Base-by-base conservation (phyloP, 805 yeast species). In the Wickerhamiella spandovensis region DNA sequence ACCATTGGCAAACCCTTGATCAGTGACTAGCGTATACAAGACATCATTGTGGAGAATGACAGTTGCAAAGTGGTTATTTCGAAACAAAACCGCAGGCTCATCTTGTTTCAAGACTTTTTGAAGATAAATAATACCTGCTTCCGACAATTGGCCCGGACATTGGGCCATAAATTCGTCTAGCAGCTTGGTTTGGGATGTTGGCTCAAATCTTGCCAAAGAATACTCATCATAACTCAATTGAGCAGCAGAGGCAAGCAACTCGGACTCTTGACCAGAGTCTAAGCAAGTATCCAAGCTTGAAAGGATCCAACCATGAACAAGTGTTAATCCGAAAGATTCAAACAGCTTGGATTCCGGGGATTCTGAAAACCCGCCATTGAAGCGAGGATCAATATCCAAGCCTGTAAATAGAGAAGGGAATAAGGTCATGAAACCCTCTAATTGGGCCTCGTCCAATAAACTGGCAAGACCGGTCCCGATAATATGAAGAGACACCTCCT, bases 1-100 rank as follows among this genome's bases (percentile, higher is more conserved):
- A 41, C 72, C 69, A 21, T 61, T 53, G 43, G 56, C 60, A 58
- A 78, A 82, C 2, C 92, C 87, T 15, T 72, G 68, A 61, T 92
- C 96, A 1, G 92, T 84, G 2, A 84, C 81, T 24, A 90, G 69
- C 5, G 77, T 65, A 60, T 76, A 87, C 30, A 90, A 68, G 49
- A 72, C 72, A 25, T 70, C 71, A 6, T 63, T 52, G 43, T 54
- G 59, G 2, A 62, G 63, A 57, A 71, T 75, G 10, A 89, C 62
- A 0, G 96, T 86, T 55, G 76, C 76, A 65, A 85, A 90, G 64
- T 88, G 96, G 64, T 92, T 89, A 65, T 92, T 90, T 60, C 97
- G 74, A 69, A 89, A 92, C 54, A 90, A 75, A 0, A 90, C 78
- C 1, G 81, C 76, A 50, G 81, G 72, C 6, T 80, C 74, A 42